phyloP scores from a whole-genome alignment of 305 asterid species.

The Nicotiana rustica region DNA sequence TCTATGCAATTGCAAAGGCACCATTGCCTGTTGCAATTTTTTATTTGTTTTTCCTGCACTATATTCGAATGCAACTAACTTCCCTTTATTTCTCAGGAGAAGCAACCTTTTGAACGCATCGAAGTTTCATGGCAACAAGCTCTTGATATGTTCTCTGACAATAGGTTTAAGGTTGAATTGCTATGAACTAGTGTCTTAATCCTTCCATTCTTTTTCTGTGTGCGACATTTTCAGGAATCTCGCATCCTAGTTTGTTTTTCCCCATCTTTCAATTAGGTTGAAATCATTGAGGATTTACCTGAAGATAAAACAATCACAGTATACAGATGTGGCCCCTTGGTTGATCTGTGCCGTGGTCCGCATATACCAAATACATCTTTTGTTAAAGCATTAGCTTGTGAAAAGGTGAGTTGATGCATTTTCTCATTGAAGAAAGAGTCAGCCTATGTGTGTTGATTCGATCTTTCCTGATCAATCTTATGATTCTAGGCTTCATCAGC shows the following conservation, averaged over 20 bases:
- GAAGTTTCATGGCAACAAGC: constrained; percentile 92
- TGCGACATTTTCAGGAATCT: not conserved
- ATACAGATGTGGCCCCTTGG: constrained; percentile 96
- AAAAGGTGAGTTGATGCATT: constrained; percentile 67
- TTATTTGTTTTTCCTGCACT: not conserved
- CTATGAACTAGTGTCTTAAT: not conserved
- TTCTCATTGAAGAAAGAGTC: not conserved
- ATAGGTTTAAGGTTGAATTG: constrained; percentile 75
- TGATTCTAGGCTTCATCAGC: constrained; percentile 90
- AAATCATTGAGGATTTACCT: constrained; percentile 89
- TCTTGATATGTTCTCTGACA: constrained; percentile 88
- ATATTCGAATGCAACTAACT: constrained; percentile 28
- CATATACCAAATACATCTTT: constrained; percentile 96
- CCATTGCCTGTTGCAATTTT: not conserved
- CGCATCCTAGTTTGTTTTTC: constrained; percentile 25
- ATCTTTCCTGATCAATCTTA: constrained; percentile 32
- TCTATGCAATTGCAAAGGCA: not conserved
- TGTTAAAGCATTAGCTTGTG: constrained; percentile 90
- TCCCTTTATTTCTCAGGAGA: constrained; percentile 60
- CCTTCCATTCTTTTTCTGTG: not conserved
- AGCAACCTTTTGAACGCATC: constrained; percentile 92
- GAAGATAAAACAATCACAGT: constrained; percentile 94
- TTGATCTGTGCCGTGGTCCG: constrained; percentile 98
- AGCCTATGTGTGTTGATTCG: not conserved
- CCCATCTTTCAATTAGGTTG: constrained; percentile 62